These are phyloP conservation scores for Apiospora rasikravindrae DNA, from an alignment of 2,329 filamentous ascomycete genomes.

Conservation along the genomic window DNA sequence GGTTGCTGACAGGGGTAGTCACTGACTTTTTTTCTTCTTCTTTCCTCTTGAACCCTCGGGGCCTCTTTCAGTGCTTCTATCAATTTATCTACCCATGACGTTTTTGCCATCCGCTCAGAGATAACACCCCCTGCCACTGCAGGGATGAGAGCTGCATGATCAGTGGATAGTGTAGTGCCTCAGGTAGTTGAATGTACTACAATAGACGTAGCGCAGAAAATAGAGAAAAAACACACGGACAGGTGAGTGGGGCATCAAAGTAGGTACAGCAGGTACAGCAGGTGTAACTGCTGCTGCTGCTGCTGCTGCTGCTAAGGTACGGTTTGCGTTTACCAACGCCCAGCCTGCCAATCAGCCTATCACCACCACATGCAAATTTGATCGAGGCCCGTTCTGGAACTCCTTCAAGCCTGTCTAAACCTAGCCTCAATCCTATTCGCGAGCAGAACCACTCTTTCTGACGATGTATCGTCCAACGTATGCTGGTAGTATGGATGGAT, in stretches of 20 bases:
- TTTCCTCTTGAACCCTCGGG: neutral
- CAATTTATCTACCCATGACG: neutral
- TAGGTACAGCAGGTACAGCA: too few relatives aligned
- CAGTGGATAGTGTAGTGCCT: neutral
- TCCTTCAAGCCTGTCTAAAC: conserved; percentile 3
- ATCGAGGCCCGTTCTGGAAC: neutral
- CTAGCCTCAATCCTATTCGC: conserved; percentile 11
- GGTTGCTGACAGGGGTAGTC: neutral
- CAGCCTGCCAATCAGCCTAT: neutral
- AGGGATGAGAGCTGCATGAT: neutral
- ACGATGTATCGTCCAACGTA: neutral
- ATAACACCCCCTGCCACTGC: neutral
- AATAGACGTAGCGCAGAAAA: too few relatives aligned
- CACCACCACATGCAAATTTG: conserved; percentile 13
- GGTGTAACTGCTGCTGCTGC: too few relatives aligned
- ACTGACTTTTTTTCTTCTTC: neutral
- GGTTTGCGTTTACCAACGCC: neutral
- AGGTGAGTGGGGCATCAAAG: too few relatives aligned
- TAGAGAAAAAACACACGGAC: too few relatives aligned
- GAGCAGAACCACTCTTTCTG: neutral
- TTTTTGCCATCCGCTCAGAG: neutral
- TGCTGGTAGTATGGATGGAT: neutral
- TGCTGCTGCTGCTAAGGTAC: too few relatives aligned
- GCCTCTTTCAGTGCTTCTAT: neutral
- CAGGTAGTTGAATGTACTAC: too few relatives aligned